Evolutionary conservation across 2,329 filamentous ascomycete genomes (phyloP).

Genomic region (Curvularia sp.): DNA sequence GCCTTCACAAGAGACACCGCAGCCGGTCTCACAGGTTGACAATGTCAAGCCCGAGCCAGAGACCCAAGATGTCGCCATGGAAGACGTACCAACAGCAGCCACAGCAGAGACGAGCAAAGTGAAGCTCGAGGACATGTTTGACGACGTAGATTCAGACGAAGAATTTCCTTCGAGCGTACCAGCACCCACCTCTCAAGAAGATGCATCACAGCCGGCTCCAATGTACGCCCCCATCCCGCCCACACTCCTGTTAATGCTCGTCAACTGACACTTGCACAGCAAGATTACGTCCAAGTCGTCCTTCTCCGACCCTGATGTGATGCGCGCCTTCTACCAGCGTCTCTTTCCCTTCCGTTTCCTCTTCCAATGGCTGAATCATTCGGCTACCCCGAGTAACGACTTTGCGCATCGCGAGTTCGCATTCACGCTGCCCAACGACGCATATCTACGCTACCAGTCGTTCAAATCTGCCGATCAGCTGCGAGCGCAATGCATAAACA

Average conservation of each 20-base stretch:
- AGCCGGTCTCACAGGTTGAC: constrained; percentile 51
- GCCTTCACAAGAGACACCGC: constrained; percentile 49
- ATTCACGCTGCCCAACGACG: constrained; percentile 90
- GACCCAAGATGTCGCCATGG: constrained; percentile 43
- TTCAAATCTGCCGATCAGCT: constrained; percentile 74
- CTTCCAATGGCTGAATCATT: constrained; percentile 98
- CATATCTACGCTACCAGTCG: constrained; percentile 90
- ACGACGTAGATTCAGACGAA: constrained; percentile 63
- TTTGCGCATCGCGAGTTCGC: constrained; percentile 96
- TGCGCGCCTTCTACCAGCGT: constrained; percentile 93
- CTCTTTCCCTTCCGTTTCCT: constrained; percentile 93
- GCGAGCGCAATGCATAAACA: constrained; percentile 86
- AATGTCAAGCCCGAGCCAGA: constrained; percentile 38
- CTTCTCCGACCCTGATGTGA: constrained; percentile 77
- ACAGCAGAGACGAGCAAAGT: constrained; percentile 45
- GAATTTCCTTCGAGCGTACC: constrained; percentile 65
- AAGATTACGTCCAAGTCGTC: constrained; percentile 52
- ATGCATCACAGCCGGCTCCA: constrained; percentile 48
- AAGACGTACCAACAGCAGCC: constrained; percentile 38
- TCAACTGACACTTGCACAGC: constrained; percentile 31
- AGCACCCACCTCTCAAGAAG: constrained; percentile 54
- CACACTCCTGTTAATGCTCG: constrained; percentile 5
- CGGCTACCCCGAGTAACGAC: constrained; percentile 81
- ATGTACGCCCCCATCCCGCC: constrained; percentile 44
- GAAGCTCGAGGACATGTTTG: constrained; percentile 66